A percentile compares a stretch with the other conserved stretches of the same genome.
These are phyloP conservation scores for Tephrocybe sp. DNA, from an alignment of 768 basidiomycete species.

Conservation along the genomic window DNA sequence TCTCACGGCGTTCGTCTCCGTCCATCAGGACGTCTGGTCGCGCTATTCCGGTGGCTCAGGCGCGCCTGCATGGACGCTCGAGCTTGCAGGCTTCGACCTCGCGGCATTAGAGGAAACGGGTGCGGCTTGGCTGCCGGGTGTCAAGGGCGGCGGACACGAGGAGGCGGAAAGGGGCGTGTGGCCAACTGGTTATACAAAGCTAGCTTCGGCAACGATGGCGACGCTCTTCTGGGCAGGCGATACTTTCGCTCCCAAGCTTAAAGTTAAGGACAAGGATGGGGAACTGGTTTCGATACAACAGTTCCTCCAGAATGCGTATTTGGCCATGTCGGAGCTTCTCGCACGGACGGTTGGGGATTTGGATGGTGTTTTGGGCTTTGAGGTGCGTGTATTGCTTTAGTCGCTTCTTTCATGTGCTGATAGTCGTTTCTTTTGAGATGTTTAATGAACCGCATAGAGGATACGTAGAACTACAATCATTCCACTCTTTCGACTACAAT, in stretches of 20 bases:
- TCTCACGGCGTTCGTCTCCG: slow-evolving; percentile 68
- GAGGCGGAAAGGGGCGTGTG: slow-evolving; percentile 83
- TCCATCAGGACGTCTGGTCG: slow-evolving; percentile 98
- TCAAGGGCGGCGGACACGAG: slow-evolving; percentile 71
- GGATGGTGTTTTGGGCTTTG: slow-evolving; percentile 84
- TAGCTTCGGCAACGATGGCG: slow-evolving; percentile 94
- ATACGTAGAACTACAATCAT: slow-evolving; percentile 79
- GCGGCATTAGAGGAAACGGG: slow-evolving; percentile 76
- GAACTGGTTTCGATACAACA: slow-evolving; percentile 67
- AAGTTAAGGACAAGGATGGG: slow-evolving; percentile 45
- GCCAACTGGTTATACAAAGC: slow-evolving; percentile 93
- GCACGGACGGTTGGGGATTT: slow-evolving; percentile 69
- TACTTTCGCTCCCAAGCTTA: slow-evolving; percentile 77
- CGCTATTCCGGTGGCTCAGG: slow-evolving; percentile 94
- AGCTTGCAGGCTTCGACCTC: slow-evolving; percentile 83
- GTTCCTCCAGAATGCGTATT: slow-evolving; percentile 80
- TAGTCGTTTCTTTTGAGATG: slow-evolving; percentile 45
- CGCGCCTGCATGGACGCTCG: slow-evolving; percentile 95
- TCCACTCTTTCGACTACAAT: slow-evolving; percentile 90
- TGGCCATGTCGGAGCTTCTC: slow-evolving; percentile 73
- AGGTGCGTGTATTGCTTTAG: slow-evolving; percentile 48
- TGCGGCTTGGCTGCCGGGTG: slow-evolving; percentile 85
- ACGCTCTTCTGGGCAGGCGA: slow-evolving; percentile 95
- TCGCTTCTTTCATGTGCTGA: neutral
- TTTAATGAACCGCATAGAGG: slow-evolving; percentile 96